Percentiles rank a stretch among this genome's conserved stretches.
Evolutionary conservation across 768 basidiomycete species (phyloP).

Genomic region (Rhodotorula paludigena): DNA sequence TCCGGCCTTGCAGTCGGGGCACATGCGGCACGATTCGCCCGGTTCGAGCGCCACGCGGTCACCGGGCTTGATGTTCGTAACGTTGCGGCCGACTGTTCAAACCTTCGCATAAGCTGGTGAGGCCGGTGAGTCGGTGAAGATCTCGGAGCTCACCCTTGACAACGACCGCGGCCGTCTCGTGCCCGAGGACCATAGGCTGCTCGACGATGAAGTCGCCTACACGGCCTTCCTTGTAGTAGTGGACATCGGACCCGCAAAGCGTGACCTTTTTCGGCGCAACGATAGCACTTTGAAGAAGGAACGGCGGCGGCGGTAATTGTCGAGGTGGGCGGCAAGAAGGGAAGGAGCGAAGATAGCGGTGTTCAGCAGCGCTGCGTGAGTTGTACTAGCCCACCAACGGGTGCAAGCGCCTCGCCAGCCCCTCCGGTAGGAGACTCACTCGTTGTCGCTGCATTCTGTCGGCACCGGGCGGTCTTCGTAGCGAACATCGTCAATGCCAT

Average conservation of each 20-base stretch:
- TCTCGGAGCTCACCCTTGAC: slow-evolving; percentile 50
- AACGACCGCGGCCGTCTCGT: slow-evolving; percentile 58
- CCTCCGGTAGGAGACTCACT: slow-evolving; percentile 29
- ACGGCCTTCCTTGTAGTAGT: slow-evolving; percentile 70
- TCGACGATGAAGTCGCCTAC: slow-evolving; percentile 71
- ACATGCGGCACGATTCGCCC: slow-evolving; percentile 67
- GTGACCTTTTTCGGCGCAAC: slow-evolving; percentile 63
- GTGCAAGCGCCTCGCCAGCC: too few species aligned
- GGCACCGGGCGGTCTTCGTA: slow-evolving; percentile 75
- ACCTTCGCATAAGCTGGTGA: slow-evolving; percentile 46
- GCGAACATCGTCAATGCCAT: slow-evolving; percentile 61
- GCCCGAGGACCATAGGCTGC: slow-evolving; percentile 73
- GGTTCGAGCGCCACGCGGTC: slow-evolving; percentile 82
- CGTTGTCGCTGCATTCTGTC: slow-evolving; percentile 53
- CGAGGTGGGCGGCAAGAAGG: neutral
- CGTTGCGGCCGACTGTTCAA: slow-evolving; percentile 60
- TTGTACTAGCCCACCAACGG: neutral
- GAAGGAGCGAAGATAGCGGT: neutral
- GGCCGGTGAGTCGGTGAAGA: too few species aligned
- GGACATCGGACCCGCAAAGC: slow-evolving; percentile 55
- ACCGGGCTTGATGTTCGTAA: slow-evolving; percentile 70
- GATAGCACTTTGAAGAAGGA: slow-evolving; percentile 63
- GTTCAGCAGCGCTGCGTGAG: too few species aligned
- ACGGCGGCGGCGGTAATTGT: neutral
- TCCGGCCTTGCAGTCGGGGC: slow-evolving; percentile 52